phyloP scores from a whole-genome alignment of 2,329 filamentous ascomycete genomes.

The Dactylonectria macrodidyma region DNA sequence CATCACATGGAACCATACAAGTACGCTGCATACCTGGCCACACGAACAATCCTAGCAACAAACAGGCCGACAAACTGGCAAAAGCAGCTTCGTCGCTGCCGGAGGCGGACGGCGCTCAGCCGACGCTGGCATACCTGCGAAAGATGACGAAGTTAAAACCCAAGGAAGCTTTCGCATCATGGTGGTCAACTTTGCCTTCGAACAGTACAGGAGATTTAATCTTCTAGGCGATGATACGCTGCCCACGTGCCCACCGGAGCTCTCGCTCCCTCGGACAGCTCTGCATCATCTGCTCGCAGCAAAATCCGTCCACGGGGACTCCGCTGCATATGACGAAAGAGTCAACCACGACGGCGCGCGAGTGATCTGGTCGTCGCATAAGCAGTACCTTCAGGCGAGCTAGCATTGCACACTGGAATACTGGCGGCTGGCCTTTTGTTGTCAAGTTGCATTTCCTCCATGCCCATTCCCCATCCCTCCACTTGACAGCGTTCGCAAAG shows the following conservation, averaged over 20 bases:
- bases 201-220: slow-evolving; percentile 17
- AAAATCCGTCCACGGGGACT: slow-evolving; percentile 12
- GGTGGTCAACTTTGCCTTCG: background rate
- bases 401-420: no score
- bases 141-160: background rate
- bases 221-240: slow-evolving; percentile 10
- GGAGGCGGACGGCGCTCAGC: no score
- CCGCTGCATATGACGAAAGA: slow-evolving; percentile 12
- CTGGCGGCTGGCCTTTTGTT: no score
- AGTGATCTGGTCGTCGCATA: background rate
- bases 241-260: slow-evolving; percentile 1
- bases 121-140: background rate
- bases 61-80: background rate
- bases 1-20: background rate
- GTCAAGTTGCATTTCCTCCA: no score
- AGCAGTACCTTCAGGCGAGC: no score
- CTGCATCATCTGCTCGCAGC: slow-evolving; percentile 13
- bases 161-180: no score
- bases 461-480: no score
- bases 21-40: no score
- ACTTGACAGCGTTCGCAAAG: no score
- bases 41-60: no score
- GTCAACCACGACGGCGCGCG: background rate
- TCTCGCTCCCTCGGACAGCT: slow-evolving; percentile 3
- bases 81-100: background rate